A percentile compares a stretch with the other conserved stretches of the same genome.
phyloP scores from a whole-genome alignment of 106 monocot genomes.

The Allium sativum region DNA sequence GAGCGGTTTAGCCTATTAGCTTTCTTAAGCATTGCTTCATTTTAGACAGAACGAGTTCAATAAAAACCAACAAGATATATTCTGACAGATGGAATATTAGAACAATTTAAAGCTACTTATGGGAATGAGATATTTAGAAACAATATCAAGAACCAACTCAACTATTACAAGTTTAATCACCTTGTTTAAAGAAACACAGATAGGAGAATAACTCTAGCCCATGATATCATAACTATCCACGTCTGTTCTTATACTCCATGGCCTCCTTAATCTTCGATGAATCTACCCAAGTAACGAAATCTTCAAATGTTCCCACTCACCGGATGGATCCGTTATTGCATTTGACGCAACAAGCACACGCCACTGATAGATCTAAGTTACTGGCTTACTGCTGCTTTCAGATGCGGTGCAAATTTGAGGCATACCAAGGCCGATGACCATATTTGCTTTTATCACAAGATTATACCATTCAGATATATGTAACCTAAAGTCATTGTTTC shows the following conservation, averaged over 20 bases:
- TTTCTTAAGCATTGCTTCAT: too few relatives aligned
- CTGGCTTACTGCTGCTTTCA: slow-evolving; percentile 81
- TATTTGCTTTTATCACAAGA: slow-evolving; percentile 49
- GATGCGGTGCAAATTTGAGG: slow-evolving; percentile 62
- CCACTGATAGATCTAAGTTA: slow-evolving; percentile 80
- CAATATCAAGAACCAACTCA: too few relatives aligned
- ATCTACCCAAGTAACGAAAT: slow-evolving; percentile 90
- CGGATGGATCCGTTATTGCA: slow-evolving; percentile 66
- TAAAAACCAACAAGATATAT: too few relatives aligned
- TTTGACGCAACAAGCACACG: slow-evolving; percentile 78
- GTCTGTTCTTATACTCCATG: slow-evolving; percentile 53
- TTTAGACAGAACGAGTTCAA: too few relatives aligned
- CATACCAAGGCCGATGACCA: slow-evolving; percentile 38
- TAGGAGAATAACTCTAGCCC: too few relatives aligned
- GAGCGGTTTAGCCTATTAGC: too few relatives aligned
- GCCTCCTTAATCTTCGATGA: slow-evolving; percentile 91
- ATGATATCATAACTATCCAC: slow-evolving; percentile 71
- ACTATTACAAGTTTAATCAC: too few relatives aligned
- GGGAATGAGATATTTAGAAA: too few relatives aligned
- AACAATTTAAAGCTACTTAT: too few relatives aligned
- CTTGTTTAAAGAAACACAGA: too few relatives aligned
- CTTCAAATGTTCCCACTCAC: slow-evolving; percentile 83
- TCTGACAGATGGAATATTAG: too few relatives aligned
- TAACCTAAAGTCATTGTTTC: background rate
- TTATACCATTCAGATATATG: background rate